phyloP scores from a whole-genome alignment of 1,284 basidiomycete genomes.

The Moesziomyces antarcticus region DNA sequence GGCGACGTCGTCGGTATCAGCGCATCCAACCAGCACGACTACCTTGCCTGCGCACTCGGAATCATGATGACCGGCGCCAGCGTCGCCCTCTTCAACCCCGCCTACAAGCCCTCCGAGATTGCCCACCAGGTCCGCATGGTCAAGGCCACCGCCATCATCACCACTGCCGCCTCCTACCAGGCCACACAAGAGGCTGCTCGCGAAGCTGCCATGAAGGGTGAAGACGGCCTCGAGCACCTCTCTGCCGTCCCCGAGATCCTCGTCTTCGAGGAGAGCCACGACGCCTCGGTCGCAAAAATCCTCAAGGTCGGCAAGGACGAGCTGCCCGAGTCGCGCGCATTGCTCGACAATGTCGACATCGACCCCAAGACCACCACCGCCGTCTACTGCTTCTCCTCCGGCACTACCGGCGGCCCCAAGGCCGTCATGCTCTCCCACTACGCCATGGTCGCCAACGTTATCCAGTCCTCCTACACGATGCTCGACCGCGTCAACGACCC shows the following conservation, averaged over 20 bases:
- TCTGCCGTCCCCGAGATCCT: constrained; percentile 36
- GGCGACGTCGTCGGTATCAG: constrained; percentile 60
- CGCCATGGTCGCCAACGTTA: constrained; percentile 61
- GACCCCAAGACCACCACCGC: constrained; percentile 50
- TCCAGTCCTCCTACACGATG: constrained; percentile 60
- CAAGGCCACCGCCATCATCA: constrained; percentile 53
- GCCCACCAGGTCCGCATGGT: constrained; percentile 59
- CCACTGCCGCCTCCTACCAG: constrained; percentile 31
- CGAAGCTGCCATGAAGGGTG: constrained; percentile 29
- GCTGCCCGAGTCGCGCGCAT: constrained; percentile 24
- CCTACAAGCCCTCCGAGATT: constrained; percentile 62
- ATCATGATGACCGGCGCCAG: constrained; percentile 60
- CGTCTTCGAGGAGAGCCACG: constrained; percentile 58
- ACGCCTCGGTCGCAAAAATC: constrained; percentile 37
- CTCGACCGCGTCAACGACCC: constrained; percentile 61
- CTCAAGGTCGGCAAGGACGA: constrained; percentile 46
- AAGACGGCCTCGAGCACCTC: constrained; percentile 38
- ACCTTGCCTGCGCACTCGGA: constrained; percentile 55
- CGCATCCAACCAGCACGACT: constrained; percentile 63
- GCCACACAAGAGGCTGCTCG: constrained; percentile 41
- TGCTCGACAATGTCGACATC: constrained; percentile 41
- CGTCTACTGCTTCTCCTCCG: constrained; percentile 63
- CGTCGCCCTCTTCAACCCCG: constrained; percentile 62
- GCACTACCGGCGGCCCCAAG: constrained; percentile 65
- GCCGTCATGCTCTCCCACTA: constrained; percentile 63